Evolutionary conservation across 441 rosid genomes (phyloP).

Genomic region (Sinapis alba): DNA sequence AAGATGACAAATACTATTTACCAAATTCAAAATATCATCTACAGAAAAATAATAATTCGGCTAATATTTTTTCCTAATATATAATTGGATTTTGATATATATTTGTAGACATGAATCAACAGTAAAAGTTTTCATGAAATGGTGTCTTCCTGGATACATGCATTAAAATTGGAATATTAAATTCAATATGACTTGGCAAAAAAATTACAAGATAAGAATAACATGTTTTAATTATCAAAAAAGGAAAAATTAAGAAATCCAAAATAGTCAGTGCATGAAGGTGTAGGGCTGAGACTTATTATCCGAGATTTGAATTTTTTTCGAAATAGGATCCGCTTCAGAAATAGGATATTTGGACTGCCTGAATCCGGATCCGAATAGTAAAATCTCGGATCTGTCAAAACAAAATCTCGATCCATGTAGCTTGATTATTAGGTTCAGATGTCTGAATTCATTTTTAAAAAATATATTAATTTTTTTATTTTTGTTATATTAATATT

Average conservation of each 20-base stretch:
- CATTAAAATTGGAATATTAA: background rate
- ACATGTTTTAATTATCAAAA: background rate
- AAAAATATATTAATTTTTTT: no score
- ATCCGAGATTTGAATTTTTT: no score
- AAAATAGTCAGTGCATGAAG: no score
- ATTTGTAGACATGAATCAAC: background rate
- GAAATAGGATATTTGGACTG: no score
- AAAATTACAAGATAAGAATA: background rate
- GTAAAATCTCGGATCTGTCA: no score
- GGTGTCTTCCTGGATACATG: background rate
- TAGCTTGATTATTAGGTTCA: no score
- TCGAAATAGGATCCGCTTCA: no score
- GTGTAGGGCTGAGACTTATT: no score
- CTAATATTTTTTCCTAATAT: background rate
- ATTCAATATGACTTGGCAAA: background rate
- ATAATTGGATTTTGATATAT: background rate
- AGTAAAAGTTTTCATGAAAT: background rate
- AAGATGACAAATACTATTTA: conserved; percentile 8
- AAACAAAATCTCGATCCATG: no score
- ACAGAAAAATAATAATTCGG: background rate
- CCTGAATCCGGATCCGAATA: no score
- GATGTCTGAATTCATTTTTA: no score
- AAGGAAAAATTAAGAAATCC: background rate
- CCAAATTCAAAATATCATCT: background rate
- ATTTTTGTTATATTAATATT: no score